These are phyloP conservation scores for Dioszegia aurantiaca DNA, from an alignment of 768 basidiomycete genomes.

Conservation along the genomic window DNA sequence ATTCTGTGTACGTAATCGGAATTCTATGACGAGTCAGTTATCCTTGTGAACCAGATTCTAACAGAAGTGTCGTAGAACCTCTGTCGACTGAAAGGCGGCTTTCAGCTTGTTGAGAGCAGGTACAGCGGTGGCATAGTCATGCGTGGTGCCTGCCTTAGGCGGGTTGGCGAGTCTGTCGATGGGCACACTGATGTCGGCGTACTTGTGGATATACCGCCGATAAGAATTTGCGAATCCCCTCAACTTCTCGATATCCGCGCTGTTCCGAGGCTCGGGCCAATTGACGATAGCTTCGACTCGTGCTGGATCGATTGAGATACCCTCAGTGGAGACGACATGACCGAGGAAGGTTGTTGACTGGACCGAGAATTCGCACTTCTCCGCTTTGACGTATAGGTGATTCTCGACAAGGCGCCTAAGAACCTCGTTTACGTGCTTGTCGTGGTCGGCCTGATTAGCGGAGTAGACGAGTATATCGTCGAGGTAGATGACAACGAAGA, in stretches of 20 bases:
- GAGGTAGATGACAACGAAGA: conserved; percentile 24
- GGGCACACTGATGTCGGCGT: conserved; percentile 10
- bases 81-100: too few relatives aligned
- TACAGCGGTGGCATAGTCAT: too few relatives aligned
- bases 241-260: conserved; percentile 54
- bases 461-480: conserved; percentile 17
- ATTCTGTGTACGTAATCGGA: too few relatives aligned
- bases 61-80: too few relatives aligned
- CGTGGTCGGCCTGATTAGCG: conserved; percentile 27
- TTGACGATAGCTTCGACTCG: conserved; percentile 54
- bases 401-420: conserved; percentile 12
- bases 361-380: conserved; percentile 14
- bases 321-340: conserved; percentile 5
- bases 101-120: too few relatives aligned
- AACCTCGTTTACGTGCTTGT: conserved; percentile 16
- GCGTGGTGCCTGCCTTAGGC: too few relatives aligned
- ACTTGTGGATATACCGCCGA: conserved; percentile 52
- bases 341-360: conserved; percentile 6
- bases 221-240: conserved; percentile 58
- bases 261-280: conserved; percentile 52
- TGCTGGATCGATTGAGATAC: conserved; percentile 50
- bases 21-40: too few relatives aligned
- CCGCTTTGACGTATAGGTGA: conserved; percentile 12
- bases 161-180: too few relatives aligned
- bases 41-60: too few relatives aligned